Evolutionary conservation across 257 asterid species (phyloP), one percentile per base, ranked within the genome.

Genomic region (Primulina eburnea): DNA sequence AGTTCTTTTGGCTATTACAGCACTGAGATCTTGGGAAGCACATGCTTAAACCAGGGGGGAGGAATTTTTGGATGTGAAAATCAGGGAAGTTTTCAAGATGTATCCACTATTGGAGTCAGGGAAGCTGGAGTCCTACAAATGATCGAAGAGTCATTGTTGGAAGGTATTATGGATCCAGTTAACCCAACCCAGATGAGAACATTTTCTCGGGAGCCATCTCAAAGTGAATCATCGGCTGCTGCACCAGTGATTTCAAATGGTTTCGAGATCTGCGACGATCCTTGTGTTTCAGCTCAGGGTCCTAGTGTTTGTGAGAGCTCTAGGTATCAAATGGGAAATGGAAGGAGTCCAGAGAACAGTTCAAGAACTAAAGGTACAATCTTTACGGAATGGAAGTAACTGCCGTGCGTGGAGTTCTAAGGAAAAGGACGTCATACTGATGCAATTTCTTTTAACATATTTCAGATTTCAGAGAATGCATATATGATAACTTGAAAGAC

Each of bases 151-250:
- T 80, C 95, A 7, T 77, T 85, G 60, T 74, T 88, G 77, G 92
- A 84, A 67, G 83, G 86, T 60, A 61, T 84, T 40, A 67, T 82
- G 78, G 73, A 74, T 33, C 85, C 89, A 7, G 33, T 71, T 40
- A 86, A 86, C 76, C 86, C 75, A 1, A 59, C 69, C 34, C 90
- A 74, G 16, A 77, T 82, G 82, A 79, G 76, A 75, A 71, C 77
- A 12, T 33, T 80, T 14, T 88, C 96, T 30, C 77, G 78, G 75
- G 96, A 87, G 73, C 90, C 92, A 69, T 89, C 92, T 66, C 94
- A 85, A 69, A 91, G 96, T 65, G 97, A 86, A 85, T 89, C 97
- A 60, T 89, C 97, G 4, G 89, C 87, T 60, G 90, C 86, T 69
- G 84, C 89, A 8, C 82, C 80, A 20, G 75, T 84, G 34, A 47